Evolutionary conservation across 305 asterid genomes (phyloP), one percentile per base, ranked within the genome.

Genomic region (Fraxinus velutina): DNA sequence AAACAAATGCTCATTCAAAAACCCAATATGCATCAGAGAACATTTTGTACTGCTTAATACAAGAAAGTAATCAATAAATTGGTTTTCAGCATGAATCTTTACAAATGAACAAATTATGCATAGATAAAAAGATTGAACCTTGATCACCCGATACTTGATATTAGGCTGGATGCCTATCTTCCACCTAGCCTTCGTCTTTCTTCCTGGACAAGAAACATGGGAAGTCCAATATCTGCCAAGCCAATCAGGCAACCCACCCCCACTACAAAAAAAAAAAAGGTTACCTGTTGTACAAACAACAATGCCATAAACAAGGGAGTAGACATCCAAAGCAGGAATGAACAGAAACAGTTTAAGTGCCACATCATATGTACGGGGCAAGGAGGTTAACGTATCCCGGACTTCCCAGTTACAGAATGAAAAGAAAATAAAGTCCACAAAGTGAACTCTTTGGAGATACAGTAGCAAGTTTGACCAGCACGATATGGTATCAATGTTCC

Each of bases 401-500:
- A 79, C 30, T 78, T 73, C 77, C 52, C 57, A n/a, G 79, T 76
- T 82, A 76, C 33, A 37, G 66, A 78, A 82, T 37, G 55, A 33
- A 79, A 79, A 77, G 77, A n/a, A 73, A 74, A 29, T 47, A 77
- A 80, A 72, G 57, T 81, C 85, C 57, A 76, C 70, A 76, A 44
- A 72, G 33, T 77, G 62, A 57, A 19, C 57, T 78, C 50, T 82
- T 33, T 78, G 86, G 85, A 86, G 83, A 79, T 76, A 75, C 78
- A 75, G 78, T 77, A 27, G 77, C 83, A 82, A 82, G 70, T 71
- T 68, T 72, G 19, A 78, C 36, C 57, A 10, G 78, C 37, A 37
- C 64, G 75, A 71, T 84, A 44, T 66, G 50, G 39, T 75, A 60
- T 89, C 88, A 85, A 77, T 85, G 88, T 74, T 89, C 89, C 92